Evolutionary conservation across 345 rosid species (phyloP).

Genomic region (Syzygium jambos): DNA sequence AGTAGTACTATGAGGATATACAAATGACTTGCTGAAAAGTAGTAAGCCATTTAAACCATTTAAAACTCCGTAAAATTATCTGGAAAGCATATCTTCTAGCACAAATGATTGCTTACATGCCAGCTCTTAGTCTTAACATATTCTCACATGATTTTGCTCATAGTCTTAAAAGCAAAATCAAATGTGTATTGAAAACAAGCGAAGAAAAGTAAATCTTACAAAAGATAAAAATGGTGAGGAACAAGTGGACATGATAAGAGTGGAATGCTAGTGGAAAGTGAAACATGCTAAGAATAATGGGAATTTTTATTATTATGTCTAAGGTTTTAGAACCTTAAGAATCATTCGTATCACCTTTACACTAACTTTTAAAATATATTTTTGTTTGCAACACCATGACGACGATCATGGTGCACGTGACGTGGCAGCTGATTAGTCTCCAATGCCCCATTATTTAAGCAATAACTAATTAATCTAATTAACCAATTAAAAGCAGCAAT

Average conservation of each 20-base stretch:
- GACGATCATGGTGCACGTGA: neutral
- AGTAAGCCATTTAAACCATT: neutral
- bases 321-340: neutral
- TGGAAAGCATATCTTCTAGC: neutral
- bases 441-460: neutral
- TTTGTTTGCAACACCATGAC: neutral
- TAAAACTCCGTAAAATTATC: neutral
- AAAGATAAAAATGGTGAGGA: neutral
- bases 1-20: neutral
- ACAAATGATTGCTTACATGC: neutral
- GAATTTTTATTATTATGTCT: neutral
- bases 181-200: neutral
- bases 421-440: neutral
- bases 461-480: neutral
- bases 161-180: neutral
- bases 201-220: neutral
- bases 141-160: neutral
- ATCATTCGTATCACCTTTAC: neutral
- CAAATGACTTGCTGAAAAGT: neutral
- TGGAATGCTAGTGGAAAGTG: slow-evolving; percentile 4
- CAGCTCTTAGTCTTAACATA: neutral
- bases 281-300: neutral
- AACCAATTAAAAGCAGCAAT: neutral
- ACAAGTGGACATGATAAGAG: slow-evolving; percentile 3
- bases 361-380: neutral